Conservation (phyloP, 208 protist species). For the Leishmania tarentolae region DNA sequence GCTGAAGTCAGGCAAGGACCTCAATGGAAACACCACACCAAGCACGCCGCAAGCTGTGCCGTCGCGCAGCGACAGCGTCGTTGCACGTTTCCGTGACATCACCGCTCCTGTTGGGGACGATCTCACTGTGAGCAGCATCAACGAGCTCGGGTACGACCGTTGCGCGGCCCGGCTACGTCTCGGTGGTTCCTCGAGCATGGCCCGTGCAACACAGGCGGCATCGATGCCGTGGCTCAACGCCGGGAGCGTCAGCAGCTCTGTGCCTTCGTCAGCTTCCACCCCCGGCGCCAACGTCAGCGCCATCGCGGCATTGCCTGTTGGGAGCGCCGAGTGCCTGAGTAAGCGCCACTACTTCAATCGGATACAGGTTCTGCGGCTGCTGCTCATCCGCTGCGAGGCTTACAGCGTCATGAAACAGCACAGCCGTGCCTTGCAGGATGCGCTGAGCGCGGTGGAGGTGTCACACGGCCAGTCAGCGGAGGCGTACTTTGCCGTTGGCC, state of each 20-base stretch:
- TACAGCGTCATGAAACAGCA: constrained; percentile 58
- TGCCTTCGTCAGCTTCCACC: neutral
- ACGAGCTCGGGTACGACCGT: neutral
- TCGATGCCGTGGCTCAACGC: constrained; percentile 27
- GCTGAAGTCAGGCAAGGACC: constrained; percentile 27
- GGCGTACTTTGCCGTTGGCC: constrained; percentile 70
- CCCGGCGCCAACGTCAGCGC: neutral
- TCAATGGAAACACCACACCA: constrained; percentile 16
- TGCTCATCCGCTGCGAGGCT: constrained; percentile 74
- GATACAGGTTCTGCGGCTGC: constrained; percentile 60
- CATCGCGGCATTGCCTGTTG: constrained; percentile 7
- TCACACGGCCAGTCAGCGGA: constrained; percentile 55
- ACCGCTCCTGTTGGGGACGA: neutral
- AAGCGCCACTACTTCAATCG: constrained; percentile 46
- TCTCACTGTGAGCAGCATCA: neutral
- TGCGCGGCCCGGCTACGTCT: neutral
- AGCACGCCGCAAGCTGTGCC: neutral
- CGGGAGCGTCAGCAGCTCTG: constrained; percentile 14
- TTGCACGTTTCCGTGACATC: neutral
- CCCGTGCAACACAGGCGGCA: constrained; percentile 2
- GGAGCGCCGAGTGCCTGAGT: constrained; percentile 24
- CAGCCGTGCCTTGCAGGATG: constrained; percentile 66
- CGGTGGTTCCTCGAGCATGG: constrained; percentile 1
- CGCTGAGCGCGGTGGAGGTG: constrained; percentile 49
- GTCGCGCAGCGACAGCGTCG: constrained; percentile 3